These are phyloP conservation scores for Tolypocladium cylindrosporum DNA, from an alignment of 2,329 filamentous ascomycete genomes.

Conservation along the genomic window DNA sequence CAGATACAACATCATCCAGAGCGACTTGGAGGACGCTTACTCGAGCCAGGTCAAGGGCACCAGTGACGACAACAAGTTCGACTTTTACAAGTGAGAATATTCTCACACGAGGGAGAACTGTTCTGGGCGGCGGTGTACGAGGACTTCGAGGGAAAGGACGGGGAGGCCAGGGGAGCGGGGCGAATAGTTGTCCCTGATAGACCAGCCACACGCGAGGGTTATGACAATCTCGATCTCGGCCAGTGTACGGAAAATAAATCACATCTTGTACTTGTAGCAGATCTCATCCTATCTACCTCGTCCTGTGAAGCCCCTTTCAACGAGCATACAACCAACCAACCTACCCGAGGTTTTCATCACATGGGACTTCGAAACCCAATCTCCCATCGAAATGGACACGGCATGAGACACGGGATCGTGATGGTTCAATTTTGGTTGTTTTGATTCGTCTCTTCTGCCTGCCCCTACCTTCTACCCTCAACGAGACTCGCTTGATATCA, in stretches of 20 bases:
- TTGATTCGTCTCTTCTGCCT: not conserved
- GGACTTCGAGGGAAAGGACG: not conserved
- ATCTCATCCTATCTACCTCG: not conserved
- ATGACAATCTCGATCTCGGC: not conserved
- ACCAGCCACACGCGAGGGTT: not conserved
- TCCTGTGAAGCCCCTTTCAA: not conserved
- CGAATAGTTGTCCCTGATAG: not conserved
- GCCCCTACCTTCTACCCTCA: not conserved
- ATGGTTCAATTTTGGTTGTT: not conserved
- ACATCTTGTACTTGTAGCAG: not conserved
- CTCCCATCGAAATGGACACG: no score
- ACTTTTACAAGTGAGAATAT: slow-evolving; percentile 73
- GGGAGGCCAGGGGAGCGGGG: not conserved
- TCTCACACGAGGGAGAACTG: no score
- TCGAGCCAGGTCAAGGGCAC: slow-evolving; percentile 87
- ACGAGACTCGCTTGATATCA: not conserved
- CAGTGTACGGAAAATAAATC: not conserved
- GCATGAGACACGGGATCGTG: not conserved
- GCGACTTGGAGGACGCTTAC: slow-evolving; percentile 93
- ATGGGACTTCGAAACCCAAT: no score
- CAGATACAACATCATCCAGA: slow-evolving; percentile 97
- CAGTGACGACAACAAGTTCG: slow-evolving; percentile 63
- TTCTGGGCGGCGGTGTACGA: not conserved
- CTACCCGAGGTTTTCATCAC: no score
- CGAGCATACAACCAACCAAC: no score